Percentiles rank a stretch among this genome's conserved stretches.
These are phyloP conservation scores for Crotalaria pallida DNA, from an alignment of 306 rosid species.

Conservation along the genomic window DNA sequence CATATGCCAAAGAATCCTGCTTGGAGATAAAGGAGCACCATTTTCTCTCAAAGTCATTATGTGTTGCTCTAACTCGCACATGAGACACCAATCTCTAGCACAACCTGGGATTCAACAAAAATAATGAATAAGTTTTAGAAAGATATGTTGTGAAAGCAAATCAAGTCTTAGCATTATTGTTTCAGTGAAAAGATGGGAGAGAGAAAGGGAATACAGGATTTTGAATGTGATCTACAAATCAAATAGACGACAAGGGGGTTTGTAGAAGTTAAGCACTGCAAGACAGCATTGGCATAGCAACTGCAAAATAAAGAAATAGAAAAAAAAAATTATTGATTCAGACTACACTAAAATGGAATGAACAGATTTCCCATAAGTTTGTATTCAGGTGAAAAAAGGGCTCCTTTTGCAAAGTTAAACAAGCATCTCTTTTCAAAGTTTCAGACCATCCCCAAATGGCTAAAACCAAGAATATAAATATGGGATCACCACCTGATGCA, in stretches of 20 bases:
- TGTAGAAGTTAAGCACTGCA: slow-evolving; percentile 84
- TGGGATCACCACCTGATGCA: no score
- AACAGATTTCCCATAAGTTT: not conserved
- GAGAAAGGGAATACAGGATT: slow-evolving; percentile 48
- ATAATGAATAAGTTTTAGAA: not conserved
- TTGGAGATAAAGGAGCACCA: slow-evolving; percentile 66
- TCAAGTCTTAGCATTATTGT: not conserved
- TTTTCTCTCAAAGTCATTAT: slow-evolving; percentile 55
- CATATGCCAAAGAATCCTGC: slow-evolving; percentile 67
- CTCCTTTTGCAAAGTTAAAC: not conserved
- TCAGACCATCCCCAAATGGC: not conserved
- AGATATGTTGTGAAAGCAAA: not conserved
- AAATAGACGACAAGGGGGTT: slow-evolving; percentile 72
- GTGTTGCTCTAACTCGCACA: slow-evolving; percentile 84
- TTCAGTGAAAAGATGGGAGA: slow-evolving; percentile 9
- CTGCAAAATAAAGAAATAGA: slow-evolving; percentile 41
- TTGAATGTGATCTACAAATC: slow-evolving; percentile 64
- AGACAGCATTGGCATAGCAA: slow-evolving; percentile 86
- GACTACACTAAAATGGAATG: not conserved
- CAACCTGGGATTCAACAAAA: slow-evolving; percentile 43
- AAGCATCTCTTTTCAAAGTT: not conserved
- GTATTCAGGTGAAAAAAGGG: not conserved
- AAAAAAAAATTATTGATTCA: not conserved
- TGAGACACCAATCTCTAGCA: slow-evolving; percentile 80
- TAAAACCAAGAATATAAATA: not conserved